Evolutionary conservation across 164 flowering plant species (phyloP), one percentile per base, ranked within the genome.

Genomic region (Brasenia schreberi): DNA sequence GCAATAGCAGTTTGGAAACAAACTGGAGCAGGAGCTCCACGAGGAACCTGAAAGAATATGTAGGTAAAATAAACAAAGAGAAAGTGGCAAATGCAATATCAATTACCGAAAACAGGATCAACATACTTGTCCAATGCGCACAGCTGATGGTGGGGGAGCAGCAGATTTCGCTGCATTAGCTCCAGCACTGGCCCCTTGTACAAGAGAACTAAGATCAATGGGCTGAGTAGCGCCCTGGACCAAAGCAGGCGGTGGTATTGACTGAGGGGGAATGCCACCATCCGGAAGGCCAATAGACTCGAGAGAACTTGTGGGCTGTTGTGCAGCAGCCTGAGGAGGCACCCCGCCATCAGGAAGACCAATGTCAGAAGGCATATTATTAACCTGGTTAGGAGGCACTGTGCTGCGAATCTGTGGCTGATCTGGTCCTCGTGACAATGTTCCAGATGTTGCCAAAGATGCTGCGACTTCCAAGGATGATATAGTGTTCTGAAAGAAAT

Each of bases 241-340:
- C 68, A 71, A 84, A 62, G 79, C 66, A 59, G 71, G 56, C 59
- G 84, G 42, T 60, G 71, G 81, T 42, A 74, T 71, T 14, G 64
- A 66, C 76, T 88, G 96, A 18, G 97, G 96, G 52, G 99, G 96
- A 66, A 94, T 78, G 39, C 99, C 97, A 69, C 97, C 99, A 81
- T 85, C 97, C 27, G 97, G 89, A 70, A 91, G 87, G 67, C 96
- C 96, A 72, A 86, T 64, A 42, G 85, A 69, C 42, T 80, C 88
- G 66, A 77, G 66, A 18, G 82, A 66, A 66, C 69, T 62, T 72
- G 18, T 68, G 65, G 84, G 74, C 68, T 75, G 88, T 73, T 79
- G 83, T 68, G 84, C 42, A 18, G 27, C 33, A 62, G 43, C 43
- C 18, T 82, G 96, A 65, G 94, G 89, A 14, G 89, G 93, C 42